Evolutionary conservation across 2,329 filamentous ascomycete species (phyloP), one percentile per base, ranked within the genome.

Genomic region (Sporothrix phasma): DNA sequence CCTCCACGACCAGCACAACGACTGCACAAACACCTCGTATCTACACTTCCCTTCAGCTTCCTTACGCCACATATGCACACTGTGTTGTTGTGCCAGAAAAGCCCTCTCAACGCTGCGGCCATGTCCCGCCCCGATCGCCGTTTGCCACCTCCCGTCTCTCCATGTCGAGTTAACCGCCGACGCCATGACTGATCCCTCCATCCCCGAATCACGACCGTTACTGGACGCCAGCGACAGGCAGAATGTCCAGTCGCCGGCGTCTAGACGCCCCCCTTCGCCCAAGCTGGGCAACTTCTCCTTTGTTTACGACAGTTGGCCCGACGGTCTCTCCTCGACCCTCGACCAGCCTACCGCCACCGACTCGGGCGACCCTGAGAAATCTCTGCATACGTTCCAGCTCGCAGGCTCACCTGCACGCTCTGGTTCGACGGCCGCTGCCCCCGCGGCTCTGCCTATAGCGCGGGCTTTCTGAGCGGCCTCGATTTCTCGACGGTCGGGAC

Each of bases 251-350:
- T 26, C 60, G 46, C 19, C 56, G 39, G 45, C 63, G 17, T 26
- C 24, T 26, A 10, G 34, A 1, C 64, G 59, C 19, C 60, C 65
- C 4, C 29, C 53, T 7, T 64, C 64, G 46, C 65, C 65, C 24
- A 63, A 43, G 19, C 64, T 69, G 7, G 68, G 68, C 49, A 54
- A 69, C 31, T 69, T 69, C 5, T 15, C 46, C 15, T 61, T 46
- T 10, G 49, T 65, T n/a, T 63, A 65, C 17, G 43, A 51, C 22
- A 24, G 31, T 19, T 45, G 39, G 56, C 39, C 56, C 24, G 56
- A n/a, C 24, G 56, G 39, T 29, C 31, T 45, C 56, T 22, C 43
- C n/a, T 64, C 17, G 5, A 3, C 31, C 37, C 11, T 24, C n/a
- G 19, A 24, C 41, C 29, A 37, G 11, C 24, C 22, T 13, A 8